Conservation (phyloP, 495 filamentous ascomycete genomes). For the Ramalina intermedia region DNA sequence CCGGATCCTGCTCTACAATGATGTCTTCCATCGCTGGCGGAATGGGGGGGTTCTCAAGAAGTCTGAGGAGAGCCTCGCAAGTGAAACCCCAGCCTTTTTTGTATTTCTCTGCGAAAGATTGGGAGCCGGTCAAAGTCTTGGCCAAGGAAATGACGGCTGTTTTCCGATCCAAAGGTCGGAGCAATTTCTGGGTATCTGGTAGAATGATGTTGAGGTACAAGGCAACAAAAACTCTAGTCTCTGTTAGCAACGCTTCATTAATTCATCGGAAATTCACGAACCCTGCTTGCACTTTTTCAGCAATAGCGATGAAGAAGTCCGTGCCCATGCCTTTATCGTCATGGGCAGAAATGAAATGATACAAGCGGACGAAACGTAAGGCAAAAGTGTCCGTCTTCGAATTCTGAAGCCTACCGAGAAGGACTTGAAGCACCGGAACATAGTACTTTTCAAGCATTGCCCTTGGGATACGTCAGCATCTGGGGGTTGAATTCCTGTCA, state of each 20-base stretch:
- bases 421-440: constrained; percentile 58
- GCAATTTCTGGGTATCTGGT: constrained; percentile 74
- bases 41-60: constrained; percentile 74
- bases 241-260: constrained; percentile 13
- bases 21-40: constrained; percentile 58
- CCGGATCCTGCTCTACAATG: constrained; percentile 72
- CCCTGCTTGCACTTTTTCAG: constrained; percentile 66
- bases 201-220: constrained; percentile 78
- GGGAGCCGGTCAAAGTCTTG: constrained; percentile 72
- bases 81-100: constrained; percentile 84
- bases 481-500: neutral
- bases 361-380: constrained; percentile 74
- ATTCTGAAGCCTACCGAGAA: constrained; percentile 68
- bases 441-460: constrained; percentile 61
- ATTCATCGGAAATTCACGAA: constrained; percentile 20
- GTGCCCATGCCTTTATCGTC: constrained; percentile 65
- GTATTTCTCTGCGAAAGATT: constrained; percentile 58
- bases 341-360: constrained; percentile 72
- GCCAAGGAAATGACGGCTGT: constrained; percentile 82
- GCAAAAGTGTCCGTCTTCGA: constrained; percentile 69
- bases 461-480: constrained; percentile 25
- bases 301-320: constrained; percentile 72
- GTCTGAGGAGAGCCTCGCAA: constrained; percentile 68
- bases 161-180: constrained; percentile 79
- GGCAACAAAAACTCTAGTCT: constrained; percentile 54